phyloP scores from a whole-genome alignment of 2,329 filamentous ascomycete species.

The Aspergillus quadrilineatus region DNA sequence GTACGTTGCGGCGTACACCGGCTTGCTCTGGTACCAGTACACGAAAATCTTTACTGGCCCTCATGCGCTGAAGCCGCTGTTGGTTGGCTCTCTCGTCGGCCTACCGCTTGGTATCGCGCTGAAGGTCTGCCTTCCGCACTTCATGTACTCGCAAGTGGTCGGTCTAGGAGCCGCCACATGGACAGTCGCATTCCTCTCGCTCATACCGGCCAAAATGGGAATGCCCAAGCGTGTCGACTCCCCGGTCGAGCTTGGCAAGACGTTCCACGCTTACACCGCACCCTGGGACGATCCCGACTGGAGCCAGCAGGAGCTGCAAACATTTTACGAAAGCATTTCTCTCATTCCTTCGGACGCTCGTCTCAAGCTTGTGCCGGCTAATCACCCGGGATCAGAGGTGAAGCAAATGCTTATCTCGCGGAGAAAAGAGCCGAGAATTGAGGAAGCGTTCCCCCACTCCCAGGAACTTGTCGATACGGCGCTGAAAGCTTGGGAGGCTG shows the following conservation, averaged over 20 bases:
- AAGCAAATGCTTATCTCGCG: constrained; percentile 43
- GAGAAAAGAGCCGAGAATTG: constrained; percentile 33
- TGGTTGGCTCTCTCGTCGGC: constrained; percentile 48
- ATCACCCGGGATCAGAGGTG: constrained; percentile 47
- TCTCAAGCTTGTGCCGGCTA: constrained; percentile 41
- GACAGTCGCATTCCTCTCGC: constrained; percentile 52
- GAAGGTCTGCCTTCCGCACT: constrained; percentile 39
- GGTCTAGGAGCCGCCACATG: constrained; percentile 52
- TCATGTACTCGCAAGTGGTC: constrained; percentile 49
- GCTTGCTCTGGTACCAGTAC: constrained; percentile 55
- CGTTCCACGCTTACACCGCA: constrained; percentile 47
- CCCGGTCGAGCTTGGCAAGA: constrained; percentile 32
- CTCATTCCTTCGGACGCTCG: constrained; percentile 45
- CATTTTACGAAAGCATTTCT: constrained; percentile 45
- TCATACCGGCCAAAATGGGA: constrained; percentile 50
- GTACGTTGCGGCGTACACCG: constrained; percentile 53
- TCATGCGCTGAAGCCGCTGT: constrained; percentile 49
- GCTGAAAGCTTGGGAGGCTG: constrained; percentile 34
- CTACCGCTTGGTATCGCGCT: constrained; percentile 50
- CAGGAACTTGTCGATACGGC: constrained; percentile 35
- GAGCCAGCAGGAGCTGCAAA: constrained; percentile 53
- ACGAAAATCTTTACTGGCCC: constrained; percentile 55
- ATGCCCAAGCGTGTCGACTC: constrained; percentile 44
- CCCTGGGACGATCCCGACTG: constrained; percentile 46
- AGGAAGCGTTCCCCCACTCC: constrained; percentile 48